Evolutionary conservation across 805 yeast genomes (phyloP).

Genomic region (Starmerella bombi): DNA sequence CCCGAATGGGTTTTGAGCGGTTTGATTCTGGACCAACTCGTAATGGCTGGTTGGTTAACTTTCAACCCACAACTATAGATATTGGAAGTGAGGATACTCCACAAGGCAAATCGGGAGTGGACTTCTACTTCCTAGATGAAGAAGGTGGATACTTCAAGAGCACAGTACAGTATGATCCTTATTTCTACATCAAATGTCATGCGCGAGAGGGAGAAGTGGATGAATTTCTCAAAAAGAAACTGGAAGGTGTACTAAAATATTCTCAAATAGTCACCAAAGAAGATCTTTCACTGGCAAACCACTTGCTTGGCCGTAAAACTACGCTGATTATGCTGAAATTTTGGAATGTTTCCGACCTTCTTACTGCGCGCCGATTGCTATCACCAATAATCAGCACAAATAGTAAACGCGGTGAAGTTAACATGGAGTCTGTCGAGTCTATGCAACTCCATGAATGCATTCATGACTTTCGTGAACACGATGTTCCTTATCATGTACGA

Average conservation of each 20-base stretch:
- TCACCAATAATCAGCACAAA: slow-evolving; percentile 62
- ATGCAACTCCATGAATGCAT: slow-evolving; percentile 36
- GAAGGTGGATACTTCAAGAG: slow-evolving; percentile 94
- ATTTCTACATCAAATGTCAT: slow-evolving; percentile 54
- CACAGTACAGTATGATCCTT: slow-evolving; percentile 73
- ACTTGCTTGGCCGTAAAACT: slow-evolving; percentile 61
- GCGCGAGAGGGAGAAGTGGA: slow-evolving; percentile 62
- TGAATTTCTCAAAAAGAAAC: slow-evolving; percentile 55
- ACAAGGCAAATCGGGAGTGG: slow-evolving; percentile 79
- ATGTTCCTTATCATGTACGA: slow-evolving; percentile 92
- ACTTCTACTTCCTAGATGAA: slow-evolving; percentile 84
- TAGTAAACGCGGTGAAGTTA: slow-evolving; percentile 52
- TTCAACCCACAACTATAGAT: slow-evolving; percentile 63
- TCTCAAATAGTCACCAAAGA: slow-evolving; percentile 51
- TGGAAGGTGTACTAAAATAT: slow-evolving; percentile 52
- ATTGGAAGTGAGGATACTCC: slow-evolving; percentile 23
- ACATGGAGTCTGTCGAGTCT: slow-evolving; percentile 29
- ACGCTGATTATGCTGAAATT: slow-evolving; percentile 56
- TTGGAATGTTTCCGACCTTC: slow-evolving; percentile 58
- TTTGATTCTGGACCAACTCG: slow-evolving; percentile 55
- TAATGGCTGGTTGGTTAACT: slow-evolving; percentile 85
- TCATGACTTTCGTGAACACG: slow-evolving; percentile 80
- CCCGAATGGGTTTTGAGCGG: slow-evolving; percentile 78
- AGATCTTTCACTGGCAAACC: slow-evolving; percentile 73
- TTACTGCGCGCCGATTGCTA: slow-evolving; percentile 57